Percentiles rank a stretch among this genome's conserved stretches.
phyloP scores from a whole-genome alignment of 257 asterid species.

The Henckelia pumila region DNA sequence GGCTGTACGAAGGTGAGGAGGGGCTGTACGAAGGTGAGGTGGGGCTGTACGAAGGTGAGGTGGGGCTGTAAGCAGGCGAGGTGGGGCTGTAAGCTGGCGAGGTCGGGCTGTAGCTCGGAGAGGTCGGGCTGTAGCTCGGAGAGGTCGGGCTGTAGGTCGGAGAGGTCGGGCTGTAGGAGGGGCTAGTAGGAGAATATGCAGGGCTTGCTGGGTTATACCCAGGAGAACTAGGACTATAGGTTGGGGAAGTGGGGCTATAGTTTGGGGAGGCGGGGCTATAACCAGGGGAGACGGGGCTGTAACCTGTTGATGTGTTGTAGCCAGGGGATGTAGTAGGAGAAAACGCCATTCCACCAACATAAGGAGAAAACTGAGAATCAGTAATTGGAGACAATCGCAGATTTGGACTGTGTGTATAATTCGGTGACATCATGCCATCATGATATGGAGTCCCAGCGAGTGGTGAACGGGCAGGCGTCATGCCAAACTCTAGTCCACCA shows the following conservation, averaged over 20 bases:
- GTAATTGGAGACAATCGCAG: conserved; percentile 66
- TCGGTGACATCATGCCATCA: conserved; percentile 97
- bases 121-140: conserved; percentile 79
- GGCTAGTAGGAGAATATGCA: conserved; percentile 91
- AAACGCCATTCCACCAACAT: conserved; percentile 76
- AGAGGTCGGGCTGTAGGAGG: conserved; percentile 83
- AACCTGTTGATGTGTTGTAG: conserved; percentile 69
- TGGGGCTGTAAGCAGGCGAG: conserved; percentile 81
- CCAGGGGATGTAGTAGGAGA: conserved; percentile 89
- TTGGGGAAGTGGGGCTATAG: conserved; percentile 89
- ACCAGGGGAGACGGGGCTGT: conserved; percentile 53
- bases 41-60: conserved; percentile 82
- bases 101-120: conserved; percentile 86
- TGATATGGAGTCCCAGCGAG: conserved; percentile 78
- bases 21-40: conserved; percentile 86
- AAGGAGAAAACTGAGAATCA: conserved; percentile 93
- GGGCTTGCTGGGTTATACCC: conserved; percentile 95
- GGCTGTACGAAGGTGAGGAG: conserved; percentile 78
- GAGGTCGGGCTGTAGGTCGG: conserved; percentile 73
- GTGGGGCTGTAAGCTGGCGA: conserved; percentile 79
- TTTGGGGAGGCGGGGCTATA: conserved; percentile 56
- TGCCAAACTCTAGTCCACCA: conserved; percentile 86
- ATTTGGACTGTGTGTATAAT: conserved; percentile 73
- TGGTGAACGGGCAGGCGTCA: conserved; percentile 95
- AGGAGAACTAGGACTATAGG: conserved; percentile 91